These are phyloP conservation scores for Solanum hybrid DNA, from an alignment of 305 asterid species.

Conservation along the genomic window DNA sequence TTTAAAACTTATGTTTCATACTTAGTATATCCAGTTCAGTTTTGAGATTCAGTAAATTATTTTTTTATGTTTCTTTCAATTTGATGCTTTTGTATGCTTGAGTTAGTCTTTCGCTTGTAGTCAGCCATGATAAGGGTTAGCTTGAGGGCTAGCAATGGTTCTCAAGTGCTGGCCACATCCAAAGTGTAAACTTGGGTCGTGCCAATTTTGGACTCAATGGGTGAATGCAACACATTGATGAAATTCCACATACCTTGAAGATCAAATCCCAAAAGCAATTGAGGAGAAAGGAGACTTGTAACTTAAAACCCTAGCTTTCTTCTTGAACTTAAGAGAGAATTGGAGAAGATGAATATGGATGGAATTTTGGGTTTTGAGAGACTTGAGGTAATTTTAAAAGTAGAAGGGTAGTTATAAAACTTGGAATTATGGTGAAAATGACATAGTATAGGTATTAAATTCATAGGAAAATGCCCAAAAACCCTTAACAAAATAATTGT, in stretches of 20 bases:
- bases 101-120: background rate
- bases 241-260: background rate
- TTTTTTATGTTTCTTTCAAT: too few species aligned
- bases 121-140: background rate
- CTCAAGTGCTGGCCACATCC: fast-evolving
- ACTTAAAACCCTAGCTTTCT: background rate
- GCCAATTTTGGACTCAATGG: background rate
- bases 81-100: background rate
- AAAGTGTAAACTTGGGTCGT: background rate
- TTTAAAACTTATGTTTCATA: too few species aligned
- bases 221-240: background rate
- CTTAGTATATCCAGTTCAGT: too few species aligned
- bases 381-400: background rate
- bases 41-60: too few species aligned
- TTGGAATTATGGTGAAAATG: background rate
- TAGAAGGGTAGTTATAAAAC: background rate
- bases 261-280: background rate
- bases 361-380: background rate
- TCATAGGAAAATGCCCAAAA: background rate
- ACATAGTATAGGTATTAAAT: background rate
- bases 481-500: background rate
- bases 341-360: background rate
- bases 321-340: background rate
- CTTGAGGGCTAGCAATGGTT: background rate
- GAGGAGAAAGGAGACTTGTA: background rate